phyloP scores from a whole-genome alignment of 2,329 filamentous ascomycete genomes.

The Aspergillus fumigatus region DNA sequence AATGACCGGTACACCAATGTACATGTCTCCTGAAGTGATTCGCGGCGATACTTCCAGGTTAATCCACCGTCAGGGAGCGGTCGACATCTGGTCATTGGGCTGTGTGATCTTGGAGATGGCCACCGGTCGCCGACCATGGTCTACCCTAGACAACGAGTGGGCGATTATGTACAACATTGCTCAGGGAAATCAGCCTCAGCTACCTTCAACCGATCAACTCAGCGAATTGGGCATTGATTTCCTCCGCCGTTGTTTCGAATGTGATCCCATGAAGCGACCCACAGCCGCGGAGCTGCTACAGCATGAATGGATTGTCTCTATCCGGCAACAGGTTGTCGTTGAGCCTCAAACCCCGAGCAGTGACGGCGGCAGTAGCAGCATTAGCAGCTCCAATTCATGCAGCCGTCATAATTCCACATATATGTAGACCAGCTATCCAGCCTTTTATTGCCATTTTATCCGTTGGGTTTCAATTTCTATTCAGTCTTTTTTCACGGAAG shows the following conservation, averaged over 20 bases:
- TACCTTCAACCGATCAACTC: slow-evolving; percentile 78
- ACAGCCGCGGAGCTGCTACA: slow-evolving; percentile 85
- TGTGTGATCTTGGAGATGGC: slow-evolving; percentile 98
- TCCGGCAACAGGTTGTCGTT: slow-evolving; percentile 45
- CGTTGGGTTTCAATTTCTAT: background rate
- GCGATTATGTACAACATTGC: slow-evolving; percentile 99
- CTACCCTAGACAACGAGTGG: slow-evolving; percentile 96
- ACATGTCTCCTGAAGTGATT: slow-evolving; percentile 99
- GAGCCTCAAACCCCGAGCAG: slow-evolving; percentile 38
- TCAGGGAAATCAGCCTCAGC: slow-evolving; percentile 84
- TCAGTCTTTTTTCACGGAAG: background rate
- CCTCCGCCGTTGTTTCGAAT: slow-evolving; percentile 76
- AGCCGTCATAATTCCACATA: slow-evolving; percentile 29
- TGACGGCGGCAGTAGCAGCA: slow-evolving; percentile 36
- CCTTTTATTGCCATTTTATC: background rate
- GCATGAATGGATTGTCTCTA: slow-evolving; percentile 75
- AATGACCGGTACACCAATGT: slow-evolving; percentile 98
- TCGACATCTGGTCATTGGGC: slow-evolving; percentile 93
- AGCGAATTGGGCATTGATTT: slow-evolving; percentile 84
- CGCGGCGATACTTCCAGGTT: slow-evolving; percentile 74
- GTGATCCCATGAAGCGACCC: slow-evolving; percentile 73
- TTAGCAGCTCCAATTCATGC: slow-evolving; percentile 22
- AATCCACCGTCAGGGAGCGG: slow-evolving; percentile 73
- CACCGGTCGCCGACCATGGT: slow-evolving; percentile 90
- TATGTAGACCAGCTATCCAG: slow-evolving; percentile 3